phyloP scores from a whole-genome alignment of 179 eudicot genomes.

The Monotropa hypopitys region DNA sequence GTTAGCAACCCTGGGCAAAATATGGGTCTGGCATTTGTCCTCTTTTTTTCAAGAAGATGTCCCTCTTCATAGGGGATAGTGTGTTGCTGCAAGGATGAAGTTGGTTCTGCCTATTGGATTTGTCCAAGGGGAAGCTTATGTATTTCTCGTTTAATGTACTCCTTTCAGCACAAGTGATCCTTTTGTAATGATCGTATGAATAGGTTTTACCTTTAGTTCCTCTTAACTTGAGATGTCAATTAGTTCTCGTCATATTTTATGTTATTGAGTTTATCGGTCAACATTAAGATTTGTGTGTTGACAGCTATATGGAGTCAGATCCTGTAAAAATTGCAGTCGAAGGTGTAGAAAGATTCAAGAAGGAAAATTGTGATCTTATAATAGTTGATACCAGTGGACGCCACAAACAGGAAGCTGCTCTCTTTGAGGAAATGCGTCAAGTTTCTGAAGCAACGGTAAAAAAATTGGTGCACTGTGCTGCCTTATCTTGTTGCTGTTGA shows the following conservation, averaged over 20 bases:
- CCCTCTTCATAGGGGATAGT: not conserved
- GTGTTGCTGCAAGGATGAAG: not conserved
- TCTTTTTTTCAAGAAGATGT: not conserved
- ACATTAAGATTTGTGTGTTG: not conserved
- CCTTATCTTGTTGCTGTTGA: slow-evolving; percentile 6
- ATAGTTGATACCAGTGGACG: slow-evolving; percentile 98
- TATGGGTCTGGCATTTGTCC: not conserved
- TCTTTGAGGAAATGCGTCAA: slow-evolving; percentile 98
- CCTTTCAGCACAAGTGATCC: not conserved
- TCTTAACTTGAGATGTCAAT: not conserved
- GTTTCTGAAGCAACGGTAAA: slow-evolving; percentile 87
- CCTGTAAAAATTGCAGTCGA: slow-evolving; percentile 91
- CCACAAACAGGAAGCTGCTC: slow-evolving; percentile 93
- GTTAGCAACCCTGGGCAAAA: not conserved
- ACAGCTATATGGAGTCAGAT: slow-evolving; percentile 88
- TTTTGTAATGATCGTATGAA: not conserved
- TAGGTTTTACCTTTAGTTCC: not conserved
- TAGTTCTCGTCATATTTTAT: not conserved
- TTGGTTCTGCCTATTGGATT: not conserved
- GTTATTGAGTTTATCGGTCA: not conserved
- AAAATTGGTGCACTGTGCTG: not conserved
- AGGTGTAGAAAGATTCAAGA: slow-evolving; percentile 85
- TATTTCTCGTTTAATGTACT: not conserved
- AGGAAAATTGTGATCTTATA: slow-evolving; percentile 84
- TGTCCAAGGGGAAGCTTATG: not conserved